Evolutionary conservation across 2,329 filamentous ascomycete genomes (phyloP).

Genomic region (Hirsutella minnesotensis): DNA sequence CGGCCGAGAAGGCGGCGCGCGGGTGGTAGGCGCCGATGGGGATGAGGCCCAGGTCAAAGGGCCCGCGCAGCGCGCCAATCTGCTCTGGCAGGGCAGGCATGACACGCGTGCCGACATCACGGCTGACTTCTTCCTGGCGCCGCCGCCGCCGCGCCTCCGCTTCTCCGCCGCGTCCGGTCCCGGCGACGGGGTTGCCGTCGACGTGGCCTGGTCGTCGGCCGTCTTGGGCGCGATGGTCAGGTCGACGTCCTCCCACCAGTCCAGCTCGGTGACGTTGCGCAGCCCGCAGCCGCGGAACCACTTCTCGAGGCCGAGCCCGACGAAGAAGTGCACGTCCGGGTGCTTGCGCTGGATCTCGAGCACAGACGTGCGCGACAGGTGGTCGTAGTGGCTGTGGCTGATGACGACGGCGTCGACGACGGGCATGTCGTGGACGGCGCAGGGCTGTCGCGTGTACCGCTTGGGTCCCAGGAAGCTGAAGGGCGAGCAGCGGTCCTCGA

Average conservation of each 20-base stretch:
- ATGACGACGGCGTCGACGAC: constrained; percentile 68
- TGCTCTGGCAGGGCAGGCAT: too few relatives aligned
- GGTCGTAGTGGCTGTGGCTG: constrained; percentile 88
- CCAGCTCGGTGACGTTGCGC: constrained; percentile 70
- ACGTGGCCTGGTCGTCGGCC: constrained; percentile 13
- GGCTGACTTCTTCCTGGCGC: constrained; percentile 32
- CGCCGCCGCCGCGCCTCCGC: constrained; percentile 4
- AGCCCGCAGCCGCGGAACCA: constrained; percentile 71
- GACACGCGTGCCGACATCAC: constrained; percentile 69
- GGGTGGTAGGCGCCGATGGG: constrained; percentile 86
- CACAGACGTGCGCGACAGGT: constrained; percentile 68
- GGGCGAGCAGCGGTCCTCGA: constrained; percentile 77
- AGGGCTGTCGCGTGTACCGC: constrained; percentile 68
- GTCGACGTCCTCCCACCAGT: constrained; percentile 87
- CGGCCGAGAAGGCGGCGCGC: constrained; percentile 57
- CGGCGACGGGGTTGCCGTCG: constrained; percentile 7
- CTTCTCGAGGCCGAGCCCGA: constrained; percentile 66
- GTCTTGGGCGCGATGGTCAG: constrained; percentile 43
- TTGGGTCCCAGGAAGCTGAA: constrained; percentile 59
- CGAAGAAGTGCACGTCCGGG: constrained; percentile 77
- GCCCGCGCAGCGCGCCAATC: constrained; percentile 68
- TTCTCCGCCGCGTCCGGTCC: background rate
- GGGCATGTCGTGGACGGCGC: constrained; percentile 66
- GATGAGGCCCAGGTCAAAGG: constrained; percentile 84
- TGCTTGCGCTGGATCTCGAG: constrained; percentile 57